Evolutionary conservation across 1,284 basidiomycete genomes (phyloP).

Genomic region (Erythrobasidium hasegawianum): DNA sequence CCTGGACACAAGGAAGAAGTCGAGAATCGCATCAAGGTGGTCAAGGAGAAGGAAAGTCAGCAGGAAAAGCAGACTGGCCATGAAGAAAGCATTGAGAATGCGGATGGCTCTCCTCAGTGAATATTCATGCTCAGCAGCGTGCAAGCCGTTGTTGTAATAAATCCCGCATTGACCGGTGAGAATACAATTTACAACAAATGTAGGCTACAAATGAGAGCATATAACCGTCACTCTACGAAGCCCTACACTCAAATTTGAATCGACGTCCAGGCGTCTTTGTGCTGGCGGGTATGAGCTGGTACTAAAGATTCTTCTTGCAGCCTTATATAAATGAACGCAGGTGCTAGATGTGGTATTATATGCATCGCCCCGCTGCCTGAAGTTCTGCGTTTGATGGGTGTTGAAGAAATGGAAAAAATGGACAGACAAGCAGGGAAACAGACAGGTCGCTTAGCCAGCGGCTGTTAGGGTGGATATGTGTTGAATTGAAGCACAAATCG

Average conservation of each 20-base stretch:
- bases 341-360: conserved; percentile 2
- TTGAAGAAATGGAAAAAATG: neutral
- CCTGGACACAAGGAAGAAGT: conserved; percentile 72
- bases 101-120: no score
- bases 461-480: neutral
- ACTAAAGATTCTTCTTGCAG: conserved; percentile 1
- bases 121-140: neutral
- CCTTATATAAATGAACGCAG: conserved; percentile 4
- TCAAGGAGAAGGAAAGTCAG: neutral
- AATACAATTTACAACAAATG: neutral
- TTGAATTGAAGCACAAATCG: neutral
- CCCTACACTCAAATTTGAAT: no score
- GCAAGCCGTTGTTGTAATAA: neutral
- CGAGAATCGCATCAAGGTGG: conserved; percentile 36
- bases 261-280: neutral
- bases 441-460: no score
- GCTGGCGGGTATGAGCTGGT: neutral
- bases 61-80: neutral
- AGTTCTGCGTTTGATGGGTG: neutral
- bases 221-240: no score
- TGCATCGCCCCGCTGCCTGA: conserved; percentile 5
- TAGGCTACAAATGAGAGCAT: neutral
- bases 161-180: neutral
- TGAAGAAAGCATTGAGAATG: neutral
- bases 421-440: no score